A percentile compares a stretch with the other conserved stretches of the same genome.
Conservation (phyloP, 2,329 filamentous ascomycete genomes). For the Incumbomyces delicatus region DNA sequence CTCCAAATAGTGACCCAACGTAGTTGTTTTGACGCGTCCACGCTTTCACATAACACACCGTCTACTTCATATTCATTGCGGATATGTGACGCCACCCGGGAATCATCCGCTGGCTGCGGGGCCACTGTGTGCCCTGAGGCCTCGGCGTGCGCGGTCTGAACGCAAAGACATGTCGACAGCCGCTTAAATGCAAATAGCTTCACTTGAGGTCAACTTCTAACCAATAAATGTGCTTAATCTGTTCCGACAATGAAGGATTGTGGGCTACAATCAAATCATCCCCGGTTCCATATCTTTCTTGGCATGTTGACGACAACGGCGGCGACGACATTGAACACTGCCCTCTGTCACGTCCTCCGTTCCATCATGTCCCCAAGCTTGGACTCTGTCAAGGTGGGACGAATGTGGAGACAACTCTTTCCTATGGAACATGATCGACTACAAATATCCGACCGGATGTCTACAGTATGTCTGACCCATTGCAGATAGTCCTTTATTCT, state of each 20-base stretch:
- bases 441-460: no score
- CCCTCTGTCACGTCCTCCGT: neutral
- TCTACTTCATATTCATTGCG: no score
- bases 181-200: neutral
- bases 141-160: neutral
- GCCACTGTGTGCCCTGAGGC: neutral
- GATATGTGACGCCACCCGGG: no score
- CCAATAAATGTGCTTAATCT: neutral
- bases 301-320: neutral
- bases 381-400: neutral
- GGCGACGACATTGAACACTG: constrained; percentile 3
- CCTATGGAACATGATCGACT: no score
- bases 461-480: no score
- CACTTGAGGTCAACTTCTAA: neutral
- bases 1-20: no score
- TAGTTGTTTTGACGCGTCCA: no score
- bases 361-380: neutral
- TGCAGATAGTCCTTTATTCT: no score
- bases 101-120: no score
- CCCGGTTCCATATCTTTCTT: neutral
- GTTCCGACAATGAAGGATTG: neutral
- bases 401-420: neutral
- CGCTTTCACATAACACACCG: no score
- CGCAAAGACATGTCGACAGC: constrained; percentile 2
- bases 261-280: neutral